Conservation (phyloP, 192 early-diverging fungal species). For the Geosiphon pyriformis region DNA sequence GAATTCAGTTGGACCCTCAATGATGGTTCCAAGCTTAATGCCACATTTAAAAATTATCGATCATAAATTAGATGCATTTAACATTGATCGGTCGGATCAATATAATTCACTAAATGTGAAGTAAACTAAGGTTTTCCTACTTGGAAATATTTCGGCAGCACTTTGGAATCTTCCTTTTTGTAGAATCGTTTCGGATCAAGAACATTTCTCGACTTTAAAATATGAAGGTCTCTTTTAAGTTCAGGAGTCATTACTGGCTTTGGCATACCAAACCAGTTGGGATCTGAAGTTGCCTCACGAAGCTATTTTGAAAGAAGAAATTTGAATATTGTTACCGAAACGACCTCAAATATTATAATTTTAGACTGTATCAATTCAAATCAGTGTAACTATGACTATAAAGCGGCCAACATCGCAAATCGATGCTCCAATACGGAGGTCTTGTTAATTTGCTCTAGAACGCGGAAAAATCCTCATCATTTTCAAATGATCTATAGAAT, state of each 20-base stretch:
- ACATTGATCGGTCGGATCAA: background rate
- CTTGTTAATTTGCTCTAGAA: constrained; percentile 7
- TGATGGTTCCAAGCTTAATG: constrained; percentile 63
- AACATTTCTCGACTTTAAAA: constrained; percentile 78
- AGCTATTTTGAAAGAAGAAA: too few species aligned
- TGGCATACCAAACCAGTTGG: constrained; percentile 89
- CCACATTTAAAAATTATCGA: too few species aligned
- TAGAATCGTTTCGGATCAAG: constrained; percentile 92
- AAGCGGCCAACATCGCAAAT: constrained; percentile 10
- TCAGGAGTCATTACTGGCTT: constrained; percentile 80
- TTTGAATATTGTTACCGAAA: too few species aligned
- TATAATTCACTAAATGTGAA: background rate
- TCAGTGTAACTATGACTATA: constrained; percentile 25
- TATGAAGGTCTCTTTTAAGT: constrained; percentile 83
- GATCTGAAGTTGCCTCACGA: constrained; percentile 7
- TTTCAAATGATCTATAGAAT: too few species aligned
- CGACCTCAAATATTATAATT: background rate
- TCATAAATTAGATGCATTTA: too few species aligned
- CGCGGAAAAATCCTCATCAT: too few species aligned
- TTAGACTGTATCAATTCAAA: background rate
- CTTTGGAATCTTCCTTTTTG: constrained; percentile 63
- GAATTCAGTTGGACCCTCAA: constrained; percentile 84
- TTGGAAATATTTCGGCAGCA: constrained; percentile 89
- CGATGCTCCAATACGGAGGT: background rate
- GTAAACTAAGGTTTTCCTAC: constrained; percentile 28